phyloP scores from a whole-genome alignment of 2,329 filamentous ascomycete species.

The Sporothrix sp. region DNA sequence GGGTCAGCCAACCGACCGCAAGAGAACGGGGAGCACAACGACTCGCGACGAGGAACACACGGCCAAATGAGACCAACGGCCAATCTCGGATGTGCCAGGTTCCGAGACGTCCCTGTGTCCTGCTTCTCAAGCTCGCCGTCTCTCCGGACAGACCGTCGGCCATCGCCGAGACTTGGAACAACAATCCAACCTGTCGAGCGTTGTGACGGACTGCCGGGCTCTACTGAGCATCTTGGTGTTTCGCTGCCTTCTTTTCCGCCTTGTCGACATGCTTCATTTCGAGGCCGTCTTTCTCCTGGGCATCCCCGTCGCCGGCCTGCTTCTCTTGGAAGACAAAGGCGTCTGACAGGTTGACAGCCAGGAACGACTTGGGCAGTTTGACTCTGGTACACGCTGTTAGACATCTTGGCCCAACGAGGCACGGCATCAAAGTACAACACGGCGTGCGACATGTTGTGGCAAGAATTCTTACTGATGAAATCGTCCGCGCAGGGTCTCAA shows the following conservation, averaged over 20 bases:
- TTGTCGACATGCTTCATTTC: slow-evolving; percentile 9
- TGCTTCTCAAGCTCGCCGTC: not conserved
- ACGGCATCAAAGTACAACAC: not conserved
- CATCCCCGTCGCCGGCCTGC: slow-evolving; percentile 33
- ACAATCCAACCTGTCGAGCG: too few species aligned
- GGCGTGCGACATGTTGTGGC: not conserved
- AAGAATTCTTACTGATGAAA: slow-evolving; percentile 69
- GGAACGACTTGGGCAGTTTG: slow-evolving; percentile 56
- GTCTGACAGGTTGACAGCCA: slow-evolving; percentile 55
- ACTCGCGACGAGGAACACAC: too few species aligned
- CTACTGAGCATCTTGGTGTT: not conserved
- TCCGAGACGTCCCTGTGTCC: not conserved
- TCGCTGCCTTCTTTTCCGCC: not conserved
- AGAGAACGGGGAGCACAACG: too few species aligned
- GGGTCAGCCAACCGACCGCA: too few species aligned
- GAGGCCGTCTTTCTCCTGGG: slow-evolving; percentile 23
- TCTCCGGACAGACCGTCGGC: too few species aligned
- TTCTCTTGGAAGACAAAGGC: slow-evolving; percentile 52
- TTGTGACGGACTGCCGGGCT: too few species aligned
- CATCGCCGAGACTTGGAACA: too few species aligned
- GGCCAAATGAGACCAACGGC: too few species aligned
- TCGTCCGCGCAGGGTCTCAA: slow-evolving; percentile 87
- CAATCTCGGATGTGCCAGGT: not conserved
- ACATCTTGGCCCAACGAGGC: not conserved
- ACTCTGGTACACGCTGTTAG: slow-evolving; percentile 34